Conservation (phyloP, 192 early-diverging fungal genomes). For the Phycomyces blakesleeanus region DNA sequence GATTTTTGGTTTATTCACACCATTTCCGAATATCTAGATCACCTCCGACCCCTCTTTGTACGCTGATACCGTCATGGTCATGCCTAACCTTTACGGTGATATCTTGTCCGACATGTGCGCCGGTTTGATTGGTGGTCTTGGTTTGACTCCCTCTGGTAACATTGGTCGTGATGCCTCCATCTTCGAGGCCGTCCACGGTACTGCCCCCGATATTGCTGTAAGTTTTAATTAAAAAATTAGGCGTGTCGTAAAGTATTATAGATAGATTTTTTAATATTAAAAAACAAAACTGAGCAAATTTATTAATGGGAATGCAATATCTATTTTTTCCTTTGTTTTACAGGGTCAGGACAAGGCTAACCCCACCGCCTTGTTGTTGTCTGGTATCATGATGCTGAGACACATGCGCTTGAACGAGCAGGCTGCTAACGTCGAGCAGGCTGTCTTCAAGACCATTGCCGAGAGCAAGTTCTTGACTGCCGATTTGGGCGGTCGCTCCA, state of each 20-base stretch:
- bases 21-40: slow-evolving; percentile 64
- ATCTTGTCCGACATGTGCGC: slow-evolving; percentile 97
- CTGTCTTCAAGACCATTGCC: slow-evolving; percentile 93
- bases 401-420: slow-evolving; percentile 86
- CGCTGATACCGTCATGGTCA: slow-evolving; percentile 95
- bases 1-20: background rate
- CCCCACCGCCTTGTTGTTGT: slow-evolving; percentile 91
- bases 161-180: slow-evolving; percentile 97
- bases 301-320: background rate
- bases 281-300: background rate
- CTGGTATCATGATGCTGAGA: slow-evolving; percentile 95
- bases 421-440: slow-evolving; percentile 83
- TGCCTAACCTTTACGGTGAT: slow-evolving; percentile 99
- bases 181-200: slow-evolving; percentile 95
- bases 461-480: slow-evolving; percentile 85
- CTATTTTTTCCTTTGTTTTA: slow-evolving; percentile 5
- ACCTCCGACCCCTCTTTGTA: slow-evolving; percentile 91
- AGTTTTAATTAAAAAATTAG: slow-evolving; percentile 16
- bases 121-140: slow-evolving; percentile 96
- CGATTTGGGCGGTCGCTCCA: slow-evolving; percentile 85
- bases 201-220: slow-evolving; percentile 96
- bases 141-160: slow-evolving; percentile 97
- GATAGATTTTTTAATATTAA: background rate
- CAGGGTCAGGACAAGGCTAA: slow-evolving; percentile 76
- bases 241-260: no score